A percentile compares a stretch with the other conserved stretches of the same genome.
These are phyloP conservation scores for Botrytis fragariae DNA, from an alignment of 2,329 filamentous ascomycete species.

Conservation along the genomic window DNA sequence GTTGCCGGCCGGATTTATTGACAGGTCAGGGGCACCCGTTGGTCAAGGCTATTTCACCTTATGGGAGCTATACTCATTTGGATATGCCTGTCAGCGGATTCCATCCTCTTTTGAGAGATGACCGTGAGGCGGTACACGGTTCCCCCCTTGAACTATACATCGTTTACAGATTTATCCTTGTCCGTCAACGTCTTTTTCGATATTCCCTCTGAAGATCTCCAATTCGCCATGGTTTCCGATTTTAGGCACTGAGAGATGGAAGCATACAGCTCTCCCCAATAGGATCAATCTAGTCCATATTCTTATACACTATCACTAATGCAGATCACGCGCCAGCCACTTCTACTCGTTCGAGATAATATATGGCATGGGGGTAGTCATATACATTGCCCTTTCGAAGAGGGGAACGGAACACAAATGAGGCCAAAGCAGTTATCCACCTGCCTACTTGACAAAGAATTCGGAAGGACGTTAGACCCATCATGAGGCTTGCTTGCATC, in stretches of 20 bases:
- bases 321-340: slow-evolving; percentile 38
- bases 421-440: slow-evolving; percentile 23
- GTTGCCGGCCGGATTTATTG: slow-evolving; percentile 27
- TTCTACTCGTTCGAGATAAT: slow-evolving; percentile 29
- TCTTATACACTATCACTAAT: slow-evolving; percentile 28
- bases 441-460: slow-evolving; percentile 27
- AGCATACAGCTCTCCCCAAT: slow-evolving; percentile 20
- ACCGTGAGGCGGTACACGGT: slow-evolving; percentile 31
- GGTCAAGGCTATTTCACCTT: slow-evolving; percentile 17
- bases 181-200: slow-evolving; percentile 33
- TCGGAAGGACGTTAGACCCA: slow-evolving; percentile 35
- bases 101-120: slow-evolving; percentile 27
- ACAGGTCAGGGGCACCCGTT: slow-evolving; percentile 28
- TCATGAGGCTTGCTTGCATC: slow-evolving; percentile 32
- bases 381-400: slow-evolving; percentile 26
- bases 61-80: slow-evolving; percentile 25
- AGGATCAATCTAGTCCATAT: slow-evolving; percentile 21
- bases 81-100: slow-evolving; percentile 29
- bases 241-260: slow-evolving; percentile 32
- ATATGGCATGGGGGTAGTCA: slow-evolving; percentile 24
- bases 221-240: slow-evolving; percentile 32
- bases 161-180: slow-evolving; percentile 26
- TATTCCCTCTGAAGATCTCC: slow-evolving; percentile 32
- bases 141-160: slow-evolving; percentile 26
- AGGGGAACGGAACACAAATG: slow-evolving; percentile 23